These are phyloP conservation scores for Dictyostelium capitatum DNA, from an alignment of 78 protist species.

Conservation along the genomic window DNA sequence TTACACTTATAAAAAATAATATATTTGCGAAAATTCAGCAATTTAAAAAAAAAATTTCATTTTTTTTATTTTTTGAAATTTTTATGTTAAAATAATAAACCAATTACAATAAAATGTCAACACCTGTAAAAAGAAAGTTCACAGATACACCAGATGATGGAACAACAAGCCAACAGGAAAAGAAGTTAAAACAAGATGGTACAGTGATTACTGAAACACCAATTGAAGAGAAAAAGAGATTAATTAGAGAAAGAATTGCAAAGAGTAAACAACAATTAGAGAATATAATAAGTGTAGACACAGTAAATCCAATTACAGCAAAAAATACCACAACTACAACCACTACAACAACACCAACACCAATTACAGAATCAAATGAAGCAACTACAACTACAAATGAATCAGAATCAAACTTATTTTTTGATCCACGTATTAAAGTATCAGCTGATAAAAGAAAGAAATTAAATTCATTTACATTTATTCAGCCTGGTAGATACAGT, in stretches of 20 bases:
- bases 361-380: background rate
- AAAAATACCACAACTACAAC: background rate
- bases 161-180: constrained; percentile 6
- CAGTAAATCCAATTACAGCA: background rate
- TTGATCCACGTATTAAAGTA: constrained; percentile 63
- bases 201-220: background rate
- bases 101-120: background rate
- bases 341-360: background rate
- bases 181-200: constrained; percentile 11
- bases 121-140: constrained; percentile 17
- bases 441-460: constrained; percentile 23
- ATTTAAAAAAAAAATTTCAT: too few relatives aligned
- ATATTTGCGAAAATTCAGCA: too few relatives aligned
- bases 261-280: background rate
- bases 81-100: too few relatives aligned
- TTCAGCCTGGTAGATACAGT: constrained; percentile 61
- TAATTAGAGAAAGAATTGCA: background rate
- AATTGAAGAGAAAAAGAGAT: constrained; percentile 2
- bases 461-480: constrained; percentile 59
- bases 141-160: background rate
- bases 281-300: background rate
- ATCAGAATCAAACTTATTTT: constrained; percentile 5
- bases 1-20: too few relatives aligned
- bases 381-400: background rate
- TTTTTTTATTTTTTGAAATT: too few relatives aligned